phyloP scores from a whole-genome alignment of 179 eudicot species.

The Spinacia oleracea region DNA sequence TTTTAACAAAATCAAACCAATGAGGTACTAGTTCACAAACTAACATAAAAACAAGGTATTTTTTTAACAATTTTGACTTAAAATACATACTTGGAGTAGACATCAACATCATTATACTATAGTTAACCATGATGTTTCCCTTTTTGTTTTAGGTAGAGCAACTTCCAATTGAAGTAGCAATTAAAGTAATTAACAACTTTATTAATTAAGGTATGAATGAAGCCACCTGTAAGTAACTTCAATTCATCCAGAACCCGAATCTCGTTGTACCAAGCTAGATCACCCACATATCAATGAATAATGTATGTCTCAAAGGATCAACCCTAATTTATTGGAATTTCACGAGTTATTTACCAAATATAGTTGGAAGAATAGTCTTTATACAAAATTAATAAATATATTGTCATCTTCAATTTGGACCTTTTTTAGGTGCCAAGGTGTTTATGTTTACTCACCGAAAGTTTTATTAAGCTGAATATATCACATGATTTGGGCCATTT shows the following conservation, averaged over 20 bases:
- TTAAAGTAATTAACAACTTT: background rate
- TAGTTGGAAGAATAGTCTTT: conserved; percentile 21
- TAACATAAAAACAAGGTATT: no score
- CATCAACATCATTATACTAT: conserved; percentile 1
- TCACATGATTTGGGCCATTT: conserved; percentile 30
- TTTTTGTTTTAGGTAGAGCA: conserved; percentile 10
- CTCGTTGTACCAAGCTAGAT: no score
- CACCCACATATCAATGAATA: background rate
- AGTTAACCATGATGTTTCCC: conserved; percentile 1
- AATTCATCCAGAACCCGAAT: background rate
- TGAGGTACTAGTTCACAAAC: no score
- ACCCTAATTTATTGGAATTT: background rate
- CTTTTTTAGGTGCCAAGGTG: conserved; percentile 22
- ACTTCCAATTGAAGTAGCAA: background rate
- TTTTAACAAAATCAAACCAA: no score
- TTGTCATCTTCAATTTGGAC: conserved; percentile 7
- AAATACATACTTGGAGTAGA: background rate
- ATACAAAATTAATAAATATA: no score
- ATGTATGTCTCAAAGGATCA: background rate
- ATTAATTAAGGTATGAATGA: background rate
- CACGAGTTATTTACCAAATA: conserved; percentile 26
- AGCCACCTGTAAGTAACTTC: conserved; percentile 7
- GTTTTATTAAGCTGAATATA: background rate
- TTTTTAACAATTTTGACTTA: no score
- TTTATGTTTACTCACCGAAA: conserved; percentile 23